Percentiles rank a stretch among this genome's conserved stretches.
These are phyloP conservation scores for Citeromyces hawaiiensis DNA, from an alignment of 1,139 yeast genomes.

Conservation along the genomic window DNA sequence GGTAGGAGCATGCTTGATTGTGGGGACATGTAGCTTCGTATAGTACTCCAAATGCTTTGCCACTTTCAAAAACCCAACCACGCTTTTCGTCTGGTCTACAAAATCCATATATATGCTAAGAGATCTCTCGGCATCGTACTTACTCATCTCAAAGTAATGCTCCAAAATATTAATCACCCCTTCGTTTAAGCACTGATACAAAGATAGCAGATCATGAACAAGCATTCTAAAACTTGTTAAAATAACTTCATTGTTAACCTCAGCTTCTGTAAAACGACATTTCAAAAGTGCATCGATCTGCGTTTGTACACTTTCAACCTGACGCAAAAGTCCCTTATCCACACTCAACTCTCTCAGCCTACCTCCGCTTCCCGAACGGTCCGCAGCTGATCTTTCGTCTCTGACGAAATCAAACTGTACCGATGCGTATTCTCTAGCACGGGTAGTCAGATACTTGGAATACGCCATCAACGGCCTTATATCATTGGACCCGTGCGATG, in stretches of 20 bases:
- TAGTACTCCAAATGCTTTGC: conserved; percentile 84
- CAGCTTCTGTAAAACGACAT: conserved; percentile 64
- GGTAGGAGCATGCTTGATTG: conserved; percentile 94
- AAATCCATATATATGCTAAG: conserved; percentile 73
- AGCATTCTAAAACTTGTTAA: conserved; percentile 76
- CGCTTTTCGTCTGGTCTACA: conserved; percentile 78
- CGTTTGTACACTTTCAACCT: conserved; percentile 71
- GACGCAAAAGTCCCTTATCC: conserved; percentile 75
- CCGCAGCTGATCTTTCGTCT: conserved; percentile 29
- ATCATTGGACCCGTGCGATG: conserved; percentile 29
- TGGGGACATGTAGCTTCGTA: conserved; percentile 86
- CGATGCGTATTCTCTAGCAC: conserved; percentile 56
- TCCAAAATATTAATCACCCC: conserved; percentile 89
- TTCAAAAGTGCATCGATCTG: conserved; percentile 68
- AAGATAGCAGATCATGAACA: conserved; percentile 71
- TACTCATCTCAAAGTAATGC: conserved; percentile 88
- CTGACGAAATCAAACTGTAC: conserved; percentile 70
- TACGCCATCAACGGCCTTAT: conserved; percentile 55
- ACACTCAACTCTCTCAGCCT: conserved; percentile 50
- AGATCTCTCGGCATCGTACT: conserved; percentile 76
- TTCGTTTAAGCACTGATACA: conserved; percentile 85
- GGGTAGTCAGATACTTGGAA: conserved; percentile 51
- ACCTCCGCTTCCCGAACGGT: conserved; percentile 29
- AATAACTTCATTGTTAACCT: conserved; percentile 70
- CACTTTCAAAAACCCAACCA: conserved; percentile 72